These are phyloP conservation scores for Lecanicillium sp. DNA, from an alignment of 2,329 filamentous ascomycete genomes.

Conservation along the genomic window DNA sequence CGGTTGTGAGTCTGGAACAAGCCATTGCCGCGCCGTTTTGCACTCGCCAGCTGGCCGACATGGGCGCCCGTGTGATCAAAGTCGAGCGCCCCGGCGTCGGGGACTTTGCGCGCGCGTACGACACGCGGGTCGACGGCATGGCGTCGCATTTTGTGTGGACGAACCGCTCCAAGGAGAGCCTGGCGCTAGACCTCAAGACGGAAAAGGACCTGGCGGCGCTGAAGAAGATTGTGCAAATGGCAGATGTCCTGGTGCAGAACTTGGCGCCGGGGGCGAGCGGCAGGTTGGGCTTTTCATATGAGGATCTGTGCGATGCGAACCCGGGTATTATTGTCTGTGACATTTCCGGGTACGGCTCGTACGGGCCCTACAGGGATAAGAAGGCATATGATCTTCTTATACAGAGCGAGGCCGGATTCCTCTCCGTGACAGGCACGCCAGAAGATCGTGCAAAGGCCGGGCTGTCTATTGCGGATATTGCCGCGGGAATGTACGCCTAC, in stretches of 20 bases:
- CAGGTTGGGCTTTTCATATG: constrained; percentile 39
- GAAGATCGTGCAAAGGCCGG: constrained; percentile 40
- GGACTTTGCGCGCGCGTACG: constrained; percentile 45
- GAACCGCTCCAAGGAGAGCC: constrained; percentile 45
- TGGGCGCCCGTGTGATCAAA: constrained; percentile 48
- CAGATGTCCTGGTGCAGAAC: constrained; percentile 47
- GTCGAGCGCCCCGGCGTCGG: constrained; percentile 42
- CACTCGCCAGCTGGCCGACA: constrained; percentile 44
- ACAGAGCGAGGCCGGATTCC: constrained; percentile 45
- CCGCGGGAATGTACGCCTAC: constrained; percentile 45
- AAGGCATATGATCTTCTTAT: constrained; percentile 49
- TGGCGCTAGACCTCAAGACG: constrained; percentile 42
- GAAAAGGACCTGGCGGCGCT: constrained; percentile 32
- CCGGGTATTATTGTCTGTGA: constrained; percentile 43
- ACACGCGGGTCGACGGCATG: constrained; percentile 39
- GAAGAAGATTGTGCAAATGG: constrained; percentile 32
- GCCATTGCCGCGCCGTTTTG: constrained; percentile 48
- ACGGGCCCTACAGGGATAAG: constrained; percentile 44
- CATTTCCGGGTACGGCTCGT: constrained; percentile 44
- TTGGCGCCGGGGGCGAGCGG: constrained; percentile 41
- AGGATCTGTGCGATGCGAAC: constrained; percentile 30
- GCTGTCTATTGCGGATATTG: constrained; percentile 47
- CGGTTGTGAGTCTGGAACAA: constrained; percentile 45
- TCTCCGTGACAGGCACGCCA: constrained; percentile 40
- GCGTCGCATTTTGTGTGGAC: constrained; percentile 49